These are phyloP conservation scores for Vitis labrusca DNA, from an alignment of 164 flowering plant genomes.

Conservation along the genomic window DNA sequence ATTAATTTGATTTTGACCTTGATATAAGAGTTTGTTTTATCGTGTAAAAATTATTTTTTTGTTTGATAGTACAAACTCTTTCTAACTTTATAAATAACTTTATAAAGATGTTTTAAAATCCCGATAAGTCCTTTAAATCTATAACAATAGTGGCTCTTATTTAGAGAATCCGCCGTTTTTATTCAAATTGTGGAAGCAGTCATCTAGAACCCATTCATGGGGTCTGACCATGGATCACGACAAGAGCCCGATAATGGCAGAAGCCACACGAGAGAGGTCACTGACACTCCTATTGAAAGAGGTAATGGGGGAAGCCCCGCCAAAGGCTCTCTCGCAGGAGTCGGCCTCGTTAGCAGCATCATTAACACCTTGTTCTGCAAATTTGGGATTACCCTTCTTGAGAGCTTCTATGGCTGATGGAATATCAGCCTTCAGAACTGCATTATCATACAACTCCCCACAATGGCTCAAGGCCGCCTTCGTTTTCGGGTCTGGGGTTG, in stretches of 20 bases:
- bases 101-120: too few relatives aligned
- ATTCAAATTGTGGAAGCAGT: too few relatives aligned
- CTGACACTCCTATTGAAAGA: constrained; percentile 15
- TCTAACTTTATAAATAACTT: too few relatives aligned
- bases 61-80: fast-evolving
- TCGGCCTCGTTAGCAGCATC: constrained; percentile 34
- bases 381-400: constrained; percentile 21
- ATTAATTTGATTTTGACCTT: too few relatives aligned
- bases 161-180: too few relatives aligned
- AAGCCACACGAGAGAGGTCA: constrained; percentile 24
- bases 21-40: too few relatives aligned
- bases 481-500: constrained; percentile 9
- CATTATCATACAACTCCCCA: constrained; percentile 23
- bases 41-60: too few relatives aligned
- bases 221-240: neutral
- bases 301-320: too few relatives aligned
- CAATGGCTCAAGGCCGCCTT: constrained; percentile 23
- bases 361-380: constrained; percentile 27
- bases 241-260: constrained; percentile 27
- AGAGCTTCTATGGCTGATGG: constrained; percentile 34
- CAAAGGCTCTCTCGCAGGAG: constrained; percentile 19
- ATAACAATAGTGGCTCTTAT: too few relatives aligned
- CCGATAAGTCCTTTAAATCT: too few relatives aligned
- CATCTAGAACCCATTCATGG: too few relatives aligned
- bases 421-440: constrained; percentile 29